These are phyloP conservation scores for Anastatica hierochuntica DNA, from an alignment of 345 rosid species.

Conservation along the genomic window DNA sequence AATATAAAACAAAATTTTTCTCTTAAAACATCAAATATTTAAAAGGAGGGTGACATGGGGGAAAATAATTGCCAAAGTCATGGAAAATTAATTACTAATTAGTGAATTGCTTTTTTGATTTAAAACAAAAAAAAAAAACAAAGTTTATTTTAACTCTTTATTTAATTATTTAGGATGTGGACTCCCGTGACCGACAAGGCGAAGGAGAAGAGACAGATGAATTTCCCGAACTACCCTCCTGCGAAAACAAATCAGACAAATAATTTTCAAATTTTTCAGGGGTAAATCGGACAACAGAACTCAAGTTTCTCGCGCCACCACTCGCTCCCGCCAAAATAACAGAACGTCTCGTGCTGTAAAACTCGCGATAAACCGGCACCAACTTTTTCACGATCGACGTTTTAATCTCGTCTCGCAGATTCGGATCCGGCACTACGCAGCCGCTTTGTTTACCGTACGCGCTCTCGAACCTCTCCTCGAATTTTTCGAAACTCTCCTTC, in stretches of 20 bases:
- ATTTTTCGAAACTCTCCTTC: slow-evolving; percentile 36
- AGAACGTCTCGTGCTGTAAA: slow-evolving; percentile 31
- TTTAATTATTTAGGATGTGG: neutral
- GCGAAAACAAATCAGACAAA: slow-evolving; percentile 36
- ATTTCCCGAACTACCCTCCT: neutral
- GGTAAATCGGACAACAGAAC: slow-evolving; percentile 50
- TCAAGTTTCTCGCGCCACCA: slow-evolving; percentile 2
- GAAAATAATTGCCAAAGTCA: no score
- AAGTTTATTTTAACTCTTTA: no score
- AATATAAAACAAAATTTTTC: no score
- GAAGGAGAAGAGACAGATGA: slow-evolving; percentile 5
- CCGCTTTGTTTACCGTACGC: slow-evolving; percentile 40
- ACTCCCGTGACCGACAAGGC: slow-evolving; percentile 12
- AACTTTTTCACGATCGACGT: slow-evolving; percentile 39
- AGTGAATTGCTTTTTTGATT: no score
- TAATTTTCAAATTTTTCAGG: slow-evolving; percentile 55
- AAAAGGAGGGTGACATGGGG: no score
- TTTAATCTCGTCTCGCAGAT: slow-evolving; percentile 55
- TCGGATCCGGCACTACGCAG: slow-evolving; percentile 41
- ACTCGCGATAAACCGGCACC: slow-evolving; percentile 36
- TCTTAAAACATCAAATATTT: no score
- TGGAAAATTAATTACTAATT: no score
- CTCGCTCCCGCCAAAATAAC: slow-evolving; percentile 16
- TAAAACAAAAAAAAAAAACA: no score
- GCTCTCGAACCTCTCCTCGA: slow-evolving; percentile 44